Evolutionary conservation across 148 eudicot genomes (phyloP).

Genomic region (Rhododendron simsii): DNA sequence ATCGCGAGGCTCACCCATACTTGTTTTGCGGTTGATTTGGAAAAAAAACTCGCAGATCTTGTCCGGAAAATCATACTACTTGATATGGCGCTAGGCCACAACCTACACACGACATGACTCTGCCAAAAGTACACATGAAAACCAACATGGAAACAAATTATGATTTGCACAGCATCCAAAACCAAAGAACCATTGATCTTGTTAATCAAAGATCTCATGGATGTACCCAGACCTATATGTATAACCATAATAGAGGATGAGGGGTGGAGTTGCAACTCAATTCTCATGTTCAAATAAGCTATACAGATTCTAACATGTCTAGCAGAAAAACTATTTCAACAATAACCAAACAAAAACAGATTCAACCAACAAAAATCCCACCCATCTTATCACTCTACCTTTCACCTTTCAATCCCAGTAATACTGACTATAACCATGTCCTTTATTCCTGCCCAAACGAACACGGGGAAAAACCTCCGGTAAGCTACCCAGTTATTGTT

Average conservation of each 20-base stretch:
- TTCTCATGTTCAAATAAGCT: conserved; percentile 12
- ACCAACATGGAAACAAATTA: not conserved
- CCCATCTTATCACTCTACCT: not conserved
- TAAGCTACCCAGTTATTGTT: not conserved
- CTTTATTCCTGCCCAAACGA: conserved; percentile 2
- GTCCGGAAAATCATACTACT: not conserved
- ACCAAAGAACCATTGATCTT: not conserved
- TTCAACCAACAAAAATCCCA: not conserved
- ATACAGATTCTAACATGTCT: conserved; percentile 9
- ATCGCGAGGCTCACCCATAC: not conserved
- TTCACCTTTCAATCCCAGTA: not conserved
- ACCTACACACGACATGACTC: not conserved
- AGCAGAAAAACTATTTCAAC: not conserved
- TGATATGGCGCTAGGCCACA: not conserved
- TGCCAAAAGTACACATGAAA: not conserved
- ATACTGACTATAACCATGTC: not conserved
- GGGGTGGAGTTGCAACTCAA: conserved; percentile 1
- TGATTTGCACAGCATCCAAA: not conserved
- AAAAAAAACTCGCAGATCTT: not conserved
- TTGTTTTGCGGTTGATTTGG: not conserved
- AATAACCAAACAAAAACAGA: not conserved
- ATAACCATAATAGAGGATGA: not conserved
- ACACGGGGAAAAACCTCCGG: not conserved
- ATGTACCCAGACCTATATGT: not conserved
- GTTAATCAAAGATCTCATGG: not conserved